Evolutionary conservation across 106 monocot genomes (phyloP).

Genomic region (Dendrobium huoshanense): DNA sequence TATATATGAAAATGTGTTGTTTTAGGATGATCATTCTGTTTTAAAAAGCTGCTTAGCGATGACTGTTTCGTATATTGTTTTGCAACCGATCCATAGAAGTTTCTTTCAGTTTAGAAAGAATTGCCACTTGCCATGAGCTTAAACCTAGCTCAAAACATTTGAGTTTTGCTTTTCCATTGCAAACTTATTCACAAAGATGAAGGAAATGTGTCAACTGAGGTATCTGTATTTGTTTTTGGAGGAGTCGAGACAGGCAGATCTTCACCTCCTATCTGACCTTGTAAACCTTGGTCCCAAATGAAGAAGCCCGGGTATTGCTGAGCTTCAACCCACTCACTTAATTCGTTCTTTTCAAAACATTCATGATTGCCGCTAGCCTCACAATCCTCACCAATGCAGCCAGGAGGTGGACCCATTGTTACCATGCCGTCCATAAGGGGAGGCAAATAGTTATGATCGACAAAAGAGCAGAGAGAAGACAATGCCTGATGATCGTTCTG

Average conservation of each 20-base stretch:
- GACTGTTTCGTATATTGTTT: too few relatives aligned
- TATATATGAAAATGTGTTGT: too few relatives aligned
- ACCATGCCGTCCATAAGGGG: constrained; percentile 34
- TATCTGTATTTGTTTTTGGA: neutral
- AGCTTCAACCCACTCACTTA: constrained; percentile 26
- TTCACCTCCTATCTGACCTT: too few relatives aligned
- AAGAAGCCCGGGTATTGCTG: constrained; percentile 13
- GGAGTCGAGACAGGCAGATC: neutral
- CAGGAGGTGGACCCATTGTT: constrained; percentile 9
- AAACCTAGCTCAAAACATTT: too few relatives aligned
- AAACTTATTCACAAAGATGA: neutral
- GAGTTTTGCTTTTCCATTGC: neutral
- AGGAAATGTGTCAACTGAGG: neutral
- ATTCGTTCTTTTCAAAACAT: constrained; percentile 23
- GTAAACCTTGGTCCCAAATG: constrained; percentile 18
- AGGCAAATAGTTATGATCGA: constrained; percentile 33
- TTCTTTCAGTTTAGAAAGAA: too few relatives aligned
- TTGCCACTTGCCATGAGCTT: too few relatives aligned
- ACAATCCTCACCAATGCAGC: constrained; percentile 12
- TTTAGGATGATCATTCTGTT: too few relatives aligned
- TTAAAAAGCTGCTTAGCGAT: too few relatives aligned
- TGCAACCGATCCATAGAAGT: too few relatives aligned
- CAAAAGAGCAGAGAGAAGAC: constrained; percentile 13
- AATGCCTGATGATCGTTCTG: constrained; percentile 10
- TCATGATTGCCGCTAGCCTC: neutral